A percentile compares a stretch with the other conserved stretches of the same genome.
Conservation (phyloP, 345 rosid genomes). For the Schrenkiella parvula region DNA sequence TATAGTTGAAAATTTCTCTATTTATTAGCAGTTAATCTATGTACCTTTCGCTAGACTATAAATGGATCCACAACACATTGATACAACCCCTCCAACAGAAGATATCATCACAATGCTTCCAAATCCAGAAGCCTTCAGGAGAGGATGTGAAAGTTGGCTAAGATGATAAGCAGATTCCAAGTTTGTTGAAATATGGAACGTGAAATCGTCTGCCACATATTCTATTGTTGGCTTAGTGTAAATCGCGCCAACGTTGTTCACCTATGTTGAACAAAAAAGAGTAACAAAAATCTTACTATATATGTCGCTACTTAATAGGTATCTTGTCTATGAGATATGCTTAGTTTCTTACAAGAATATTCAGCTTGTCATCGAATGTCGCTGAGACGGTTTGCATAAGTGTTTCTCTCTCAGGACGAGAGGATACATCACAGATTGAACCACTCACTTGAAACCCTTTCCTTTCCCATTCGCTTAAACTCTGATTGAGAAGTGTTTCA, state of each 20-base stretch:
- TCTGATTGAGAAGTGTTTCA: not conserved
- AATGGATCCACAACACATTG: slow-evolving; percentile 23
- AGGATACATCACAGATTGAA: slow-evolving; percentile 25
- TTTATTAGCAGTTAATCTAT: too few relatives aligned
- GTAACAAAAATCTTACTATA: not conserved
- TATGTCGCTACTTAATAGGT: not conserved
- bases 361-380: not conserved
- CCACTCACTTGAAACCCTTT: slow-evolving; percentile 28
- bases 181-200: slow-evolving; percentile 37
- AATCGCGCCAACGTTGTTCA: slow-evolving; percentile 48
- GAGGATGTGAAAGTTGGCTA: slow-evolving; percentile 48
- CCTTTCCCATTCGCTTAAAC: slow-evolving; percentile 8
- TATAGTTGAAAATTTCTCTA: too few relatives aligned
- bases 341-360: slow-evolving; percentile 12
- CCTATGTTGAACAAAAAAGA: slow-evolving; percentile 16
- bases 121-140: slow-evolving; percentile 44
- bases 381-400: slow-evolving; percentile 10
- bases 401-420: slow-evolving; percentile 14
- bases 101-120: slow-evolving; percentile 49
- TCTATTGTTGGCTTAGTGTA: slow-evolving; percentile 38
- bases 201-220: slow-evolving; percentile 40
- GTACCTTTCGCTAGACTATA: slow-evolving; percentile 43
- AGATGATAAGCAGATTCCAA: slow-evolving; percentile 48
- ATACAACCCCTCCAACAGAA: slow-evolving; percentile 31
- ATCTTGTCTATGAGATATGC: not conserved